Evolutionary conservation across 176 grass and related monocot genomes (phyloP).

Genomic region (Chloris gayana): DNA sequence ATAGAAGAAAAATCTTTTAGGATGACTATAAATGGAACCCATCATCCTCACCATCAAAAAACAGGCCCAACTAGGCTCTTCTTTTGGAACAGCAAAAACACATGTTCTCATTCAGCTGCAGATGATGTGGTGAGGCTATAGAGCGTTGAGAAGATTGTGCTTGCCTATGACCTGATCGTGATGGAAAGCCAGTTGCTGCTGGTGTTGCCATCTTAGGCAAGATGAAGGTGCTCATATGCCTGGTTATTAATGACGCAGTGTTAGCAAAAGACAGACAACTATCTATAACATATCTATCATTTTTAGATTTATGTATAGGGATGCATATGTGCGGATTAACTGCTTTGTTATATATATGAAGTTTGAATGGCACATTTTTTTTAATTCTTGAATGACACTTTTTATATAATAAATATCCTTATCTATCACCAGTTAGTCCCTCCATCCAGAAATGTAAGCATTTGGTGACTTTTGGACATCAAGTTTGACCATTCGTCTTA

Average conservation of each 20-base stretch:
- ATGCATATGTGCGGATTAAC: too few relatives aligned
- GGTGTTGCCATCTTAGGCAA: neutral
- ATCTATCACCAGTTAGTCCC: too few relatives aligned
- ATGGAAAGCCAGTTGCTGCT: neutral
- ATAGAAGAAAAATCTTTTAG: too few relatives aligned
- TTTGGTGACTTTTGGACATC: too few relatives aligned
- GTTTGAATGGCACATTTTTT: too few relatives aligned
- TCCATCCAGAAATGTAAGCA: too few relatives aligned
- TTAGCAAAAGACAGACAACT: neutral
- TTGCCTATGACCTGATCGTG: neutral
- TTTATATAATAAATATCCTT: too few relatives aligned
- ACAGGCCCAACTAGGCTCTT: neutral
- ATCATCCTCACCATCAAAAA: neutral
- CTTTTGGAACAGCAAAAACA: neutral
- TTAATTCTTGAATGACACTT: too few relatives aligned
- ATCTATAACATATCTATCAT: too few relatives aligned
- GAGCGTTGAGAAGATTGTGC: constrained; percentile 30
- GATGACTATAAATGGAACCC: constrained; percentile 45
- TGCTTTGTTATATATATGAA: too few relatives aligned
- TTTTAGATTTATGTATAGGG: too few relatives aligned
- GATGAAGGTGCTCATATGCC: neutral
- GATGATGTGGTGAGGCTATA: constrained; percentile 26
- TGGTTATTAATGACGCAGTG: neutral
- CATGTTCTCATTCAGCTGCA: neutral
- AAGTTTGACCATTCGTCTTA: too few relatives aligned